phyloP scores from a whole-genome alignment of 2,329 filamentous ascomycete genomes.

The Pestalotiopsis fici region DNA sequence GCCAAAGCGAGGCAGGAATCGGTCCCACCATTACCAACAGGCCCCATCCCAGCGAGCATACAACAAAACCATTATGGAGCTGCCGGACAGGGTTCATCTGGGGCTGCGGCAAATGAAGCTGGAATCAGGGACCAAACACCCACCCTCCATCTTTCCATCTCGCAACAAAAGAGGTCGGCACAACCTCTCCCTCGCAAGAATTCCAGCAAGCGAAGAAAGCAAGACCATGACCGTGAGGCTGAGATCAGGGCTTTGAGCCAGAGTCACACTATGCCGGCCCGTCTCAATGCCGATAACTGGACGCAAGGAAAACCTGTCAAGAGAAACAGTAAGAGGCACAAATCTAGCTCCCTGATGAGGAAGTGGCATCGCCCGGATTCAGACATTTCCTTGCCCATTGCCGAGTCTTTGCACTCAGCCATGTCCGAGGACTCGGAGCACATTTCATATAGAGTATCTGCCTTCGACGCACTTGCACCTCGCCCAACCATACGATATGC shows the following conservation, averaged over 20 bases:
- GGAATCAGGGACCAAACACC: constrained; percentile 40
- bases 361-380: constrained; percentile 65
- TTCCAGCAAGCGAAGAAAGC: constrained; percentile 75
- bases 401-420: constrained; percentile 74
- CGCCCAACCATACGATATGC: constrained; percentile 80
- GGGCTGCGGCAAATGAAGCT: constrained; percentile 16
- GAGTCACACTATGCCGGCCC: constrained; percentile 56
- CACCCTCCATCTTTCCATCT: constrained; percentile 54
- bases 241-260: constrained; percentile 86
- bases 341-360: constrained; percentile 51
- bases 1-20: constrained; percentile 28
- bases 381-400: constrained; percentile 73
- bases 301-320: constrained; percentile 60
- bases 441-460: constrained; percentile 77
- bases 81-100: constrained; percentile 10
- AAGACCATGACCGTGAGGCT: constrained; percentile 78
- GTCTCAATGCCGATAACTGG: constrained; percentile 61
- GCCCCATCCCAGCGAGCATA: constrained; percentile 14
- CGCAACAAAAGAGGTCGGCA: constrained; percentile 59
- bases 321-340: constrained; percentile 65
- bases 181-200: constrained; percentile 66
- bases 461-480: constrained; percentile 79
- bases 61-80: constrained; percentile 13
- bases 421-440: constrained; percentile 76
- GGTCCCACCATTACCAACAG: constrained; percentile 22